phyloP scores from a whole-genome alignment of 2,329 filamentous ascomycete species.

The Corynespora cassiicola region DNA sequence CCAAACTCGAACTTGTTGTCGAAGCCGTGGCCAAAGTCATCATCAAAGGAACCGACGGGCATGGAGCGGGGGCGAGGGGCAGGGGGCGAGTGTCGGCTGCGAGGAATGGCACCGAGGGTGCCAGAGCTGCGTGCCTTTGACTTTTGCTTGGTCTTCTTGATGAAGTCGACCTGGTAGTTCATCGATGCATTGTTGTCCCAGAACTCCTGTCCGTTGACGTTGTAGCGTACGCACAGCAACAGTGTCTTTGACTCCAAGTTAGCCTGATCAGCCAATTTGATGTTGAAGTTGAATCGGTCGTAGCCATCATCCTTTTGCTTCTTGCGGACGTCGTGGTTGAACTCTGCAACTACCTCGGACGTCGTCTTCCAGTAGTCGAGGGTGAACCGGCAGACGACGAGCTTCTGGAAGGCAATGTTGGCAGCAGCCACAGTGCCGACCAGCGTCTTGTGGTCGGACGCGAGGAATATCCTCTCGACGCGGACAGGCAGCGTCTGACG shows the following conservation, averaged over 20 bases:
- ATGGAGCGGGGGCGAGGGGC: constrained; percentile 57
- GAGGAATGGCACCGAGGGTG: constrained; percentile 60
- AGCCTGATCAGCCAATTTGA: constrained; percentile 88
- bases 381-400: constrained; percentile 90
- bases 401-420: constrained; percentile 89
- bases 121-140: constrained; percentile 52
- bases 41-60: constrained; percentile 64
- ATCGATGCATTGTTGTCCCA: constrained; percentile 92
- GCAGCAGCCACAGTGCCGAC: constrained; percentile 83
- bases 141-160: constrained; percentile 72
- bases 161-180: constrained; percentile 96
- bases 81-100: constrained; percentile 55
- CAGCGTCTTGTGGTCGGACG: constrained; percentile 83
- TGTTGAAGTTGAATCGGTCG: constrained; percentile 92
- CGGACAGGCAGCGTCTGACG: constrained; percentile 73
- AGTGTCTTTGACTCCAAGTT: constrained; percentile 93
- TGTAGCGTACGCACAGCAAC: constrained; percentile 90
- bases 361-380: constrained; percentile 99
- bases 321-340: constrained; percentile 76
- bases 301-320: constrained; percentile 70
- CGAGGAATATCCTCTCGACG: constrained; percentile 86
- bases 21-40: constrained; percentile 70
- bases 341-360: constrained; percentile 92
- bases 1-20: constrained; percentile 56
- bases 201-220: constrained; percentile 80